Evolutionary conservation across 2,329 filamentous ascomycete genomes (phyloP), one percentile per base, ranked within the genome.

Genomic region (Chaetothyriales sp.): DNA sequence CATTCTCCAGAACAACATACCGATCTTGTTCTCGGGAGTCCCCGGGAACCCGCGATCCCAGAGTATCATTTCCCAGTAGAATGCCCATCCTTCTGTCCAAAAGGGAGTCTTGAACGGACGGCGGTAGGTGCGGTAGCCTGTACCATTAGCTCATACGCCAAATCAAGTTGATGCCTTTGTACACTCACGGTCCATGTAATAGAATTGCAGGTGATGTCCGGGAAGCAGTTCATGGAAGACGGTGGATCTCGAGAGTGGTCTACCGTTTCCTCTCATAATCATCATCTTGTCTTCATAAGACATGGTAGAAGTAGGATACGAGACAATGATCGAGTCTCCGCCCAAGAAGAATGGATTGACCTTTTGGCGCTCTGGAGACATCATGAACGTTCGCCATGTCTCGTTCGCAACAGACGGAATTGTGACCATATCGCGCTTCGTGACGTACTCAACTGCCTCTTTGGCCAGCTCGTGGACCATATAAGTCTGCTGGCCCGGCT

Each of bases 141-240:
- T 25, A 25, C 22, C 6, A 25, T 25, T 25, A 25, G 22, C 22
- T 25, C 22, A 25, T 25, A 25, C 22, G 22, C 3, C 22, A 25
- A 25, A 6, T 25, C 22, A 25, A 25, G 22, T 25, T 25, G 22
- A 25, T 25, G 22, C 22, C 22, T 25, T 25, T 25, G 22, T 25
- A 3, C 22, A 25, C 22, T 25, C 22, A 25, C 22, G 22, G 22
- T 25, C 22, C 22, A 25, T 25, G 6, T 25, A 25, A 25, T 74
- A 72, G 15, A 73, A 63, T 60, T 81, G 77, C 25, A 80, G 66
- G 49, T 77, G 70, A 55, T 80, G 77, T 0, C 78, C 78, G 0
- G 78, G 77, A 13, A 81, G 75, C 63, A 81, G 73, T 62, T 81
- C 78, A 61, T 81, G 78, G 58, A 81, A 81, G 1, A 78, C 77